Evolutionary conservation across 23 red algal genomes (phyloP).

Genomic region (Agarophyton chilense): DNA sequence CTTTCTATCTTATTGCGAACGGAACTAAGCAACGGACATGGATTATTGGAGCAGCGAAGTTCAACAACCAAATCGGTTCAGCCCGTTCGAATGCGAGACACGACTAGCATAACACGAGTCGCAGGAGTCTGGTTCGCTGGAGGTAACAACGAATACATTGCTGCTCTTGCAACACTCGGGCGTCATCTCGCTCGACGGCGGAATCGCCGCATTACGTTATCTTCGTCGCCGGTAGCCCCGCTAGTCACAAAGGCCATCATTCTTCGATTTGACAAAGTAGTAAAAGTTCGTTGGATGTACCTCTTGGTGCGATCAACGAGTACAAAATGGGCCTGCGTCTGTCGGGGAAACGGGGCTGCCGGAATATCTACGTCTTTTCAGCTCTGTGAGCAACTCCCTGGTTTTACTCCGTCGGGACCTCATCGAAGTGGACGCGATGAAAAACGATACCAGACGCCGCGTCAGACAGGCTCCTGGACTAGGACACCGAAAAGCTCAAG

Average conservation of each 20-base stretch:
- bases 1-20: constrained; percentile 27
- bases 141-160: background rate
- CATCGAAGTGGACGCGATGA: background rate
- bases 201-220: constrained; percentile 13
- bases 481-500: background rate
- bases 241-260: background rate
- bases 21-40: background rate
- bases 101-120: constrained; percentile 13
- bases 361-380: background rate
- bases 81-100: constrained; percentile 27
- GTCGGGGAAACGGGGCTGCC: background rate
- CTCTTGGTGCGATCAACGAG: background rate
- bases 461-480: background rate
- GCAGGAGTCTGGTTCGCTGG: constrained; percentile 10
- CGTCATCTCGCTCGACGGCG: constrained; percentile 6
- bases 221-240: background rate
- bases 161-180: background rate
- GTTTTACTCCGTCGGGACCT: background rate
- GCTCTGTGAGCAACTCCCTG: background rate
- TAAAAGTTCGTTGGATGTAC: constrained; percentile 2
- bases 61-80: constrained; percentile 4
- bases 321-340: background rate
- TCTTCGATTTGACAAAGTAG: background rate
- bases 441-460: background rate
- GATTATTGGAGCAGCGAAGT: constrained; percentile 22